Evolutionary conservation across 768 basidiomycete species (phyloP).

Genomic region (Sutorius australiensis): DNA sequence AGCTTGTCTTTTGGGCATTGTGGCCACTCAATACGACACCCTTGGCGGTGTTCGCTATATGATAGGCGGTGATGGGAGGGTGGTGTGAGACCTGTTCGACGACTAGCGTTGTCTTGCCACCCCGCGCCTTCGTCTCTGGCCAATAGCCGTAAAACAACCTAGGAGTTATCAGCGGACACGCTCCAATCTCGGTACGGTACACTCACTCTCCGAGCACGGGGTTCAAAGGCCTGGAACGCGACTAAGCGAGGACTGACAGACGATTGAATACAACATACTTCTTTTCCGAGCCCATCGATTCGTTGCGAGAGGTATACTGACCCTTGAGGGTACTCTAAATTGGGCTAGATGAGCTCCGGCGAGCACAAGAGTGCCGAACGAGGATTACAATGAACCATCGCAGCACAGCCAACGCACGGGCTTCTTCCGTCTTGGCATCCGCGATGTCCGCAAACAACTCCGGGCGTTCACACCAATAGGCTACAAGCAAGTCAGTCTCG

Average conservation of each 20-base stretch:
- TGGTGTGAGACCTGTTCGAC: conserved; percentile 99
- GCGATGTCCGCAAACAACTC: conserved; percentile 85
- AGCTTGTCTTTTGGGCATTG: conserved; percentile 93
- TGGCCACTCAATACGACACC: conserved; percentile 79
- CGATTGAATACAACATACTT: conserved; percentile 52
- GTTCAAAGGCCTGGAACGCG: conserved; percentile 72
- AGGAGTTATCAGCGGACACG: conserved; percentile 4
- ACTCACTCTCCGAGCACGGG: conserved; percentile 91
- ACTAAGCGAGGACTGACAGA: conserved; percentile 8
- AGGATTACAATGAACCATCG: conserved; percentile 84
- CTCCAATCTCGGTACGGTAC: background rate
- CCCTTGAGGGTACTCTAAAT: conserved; percentile 85
- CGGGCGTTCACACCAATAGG: conserved; percentile 97
- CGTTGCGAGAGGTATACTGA: conserved; percentile 92
- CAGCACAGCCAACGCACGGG: conserved; percentile 75
- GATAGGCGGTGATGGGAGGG: conserved; percentile 82
- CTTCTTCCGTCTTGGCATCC: conserved; percentile 68
- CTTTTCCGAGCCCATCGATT: conserved; percentile 96
- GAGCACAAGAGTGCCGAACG: background rate
- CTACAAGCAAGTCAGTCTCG: conserved; percentile 36
- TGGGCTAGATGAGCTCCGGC: conserved; percentile 3
- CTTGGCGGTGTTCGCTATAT: conserved; percentile 77
- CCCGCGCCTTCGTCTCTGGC: conserved; percentile 63
- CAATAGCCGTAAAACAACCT: conserved; percentile 87
- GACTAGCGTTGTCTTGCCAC: conserved; percentile 77